Evolutionary conservation across 306 rosid species (phyloP), one percentile per base, ranked within the genome.

Genomic region (Quercus suber): DNA sequence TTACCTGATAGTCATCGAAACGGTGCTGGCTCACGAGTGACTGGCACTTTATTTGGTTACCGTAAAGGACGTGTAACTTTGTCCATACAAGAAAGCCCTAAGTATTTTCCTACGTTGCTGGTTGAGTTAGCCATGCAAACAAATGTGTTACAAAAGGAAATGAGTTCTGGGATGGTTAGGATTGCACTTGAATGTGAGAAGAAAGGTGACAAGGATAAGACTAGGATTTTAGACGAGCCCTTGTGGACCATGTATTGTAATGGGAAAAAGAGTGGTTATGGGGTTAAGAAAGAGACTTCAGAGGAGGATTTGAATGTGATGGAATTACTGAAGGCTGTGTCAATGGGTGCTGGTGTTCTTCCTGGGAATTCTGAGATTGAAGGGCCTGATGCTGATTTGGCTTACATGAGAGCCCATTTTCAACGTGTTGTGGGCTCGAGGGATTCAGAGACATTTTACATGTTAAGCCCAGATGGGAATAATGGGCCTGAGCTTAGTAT

Each of bases 291-390:
- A 73, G 97, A 90, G 6, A 87, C 97, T 0, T 59, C 86, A 0
- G 97, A 82, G 23, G 97, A 90, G 35, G 98, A 94, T 11, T 77
- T 92, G 28, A 69, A 45, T 12, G 88, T 89, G 1, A 94, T 94
- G 97, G 97, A 94, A 78, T 51, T 84, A 49, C 92, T 94, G 1
- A 90, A 78, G 80, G 85, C 97, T 0, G 89, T 86, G 21, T 78
- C 97, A 0, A 94, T 92, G 98, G 97, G 97, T 3, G 98, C 94
- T 4, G 97, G 97, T 1, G 92, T 94, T 6, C 79, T 94, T 73
- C 97, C 97, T 0, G 79, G 86, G 35, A 83, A 76, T 37, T 71
- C 87, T 0, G 89, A 87, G 4, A 45, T 13, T 0, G 96, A 87
- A 0, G 90, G 84, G 0, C 79, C 79, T 0, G 92, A 94, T 21